Percentiles rank a stretch among this genome's conserved stretches.
Conservation (phyloP, 2,329 filamentous ascomycete species). For the Cercospora sp. region DNA sequence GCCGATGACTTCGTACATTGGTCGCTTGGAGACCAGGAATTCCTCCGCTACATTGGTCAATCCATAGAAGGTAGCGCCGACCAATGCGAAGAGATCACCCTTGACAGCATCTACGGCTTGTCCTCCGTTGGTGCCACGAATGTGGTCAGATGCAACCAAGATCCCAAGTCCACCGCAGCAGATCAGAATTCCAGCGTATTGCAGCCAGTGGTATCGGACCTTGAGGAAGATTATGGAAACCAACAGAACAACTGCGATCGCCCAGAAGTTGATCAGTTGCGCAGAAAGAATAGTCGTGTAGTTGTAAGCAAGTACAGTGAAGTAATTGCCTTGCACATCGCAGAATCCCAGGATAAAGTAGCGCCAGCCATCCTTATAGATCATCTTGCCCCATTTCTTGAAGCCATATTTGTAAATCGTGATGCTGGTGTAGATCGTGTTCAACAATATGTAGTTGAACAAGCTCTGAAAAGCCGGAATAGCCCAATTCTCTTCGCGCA, state of each 20-base stretch:
- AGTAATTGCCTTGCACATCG: conserved; percentile 97
- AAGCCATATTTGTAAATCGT: conserved; percentile 79
- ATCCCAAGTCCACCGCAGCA: conserved; percentile 90
- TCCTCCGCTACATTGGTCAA: conserved; percentile 90
- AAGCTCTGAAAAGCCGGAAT: conserved; percentile 95
- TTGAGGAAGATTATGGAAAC: conserved; percentile 79
- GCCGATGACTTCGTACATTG: conserved; percentile 88
- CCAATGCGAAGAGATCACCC: conserved; percentile 86
- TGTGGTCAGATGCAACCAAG: conserved; percentile 81
- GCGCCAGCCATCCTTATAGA: conserved; percentile 79
- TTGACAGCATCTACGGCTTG: conserved; percentile 71
- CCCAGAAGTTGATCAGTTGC: conserved; percentile 98
- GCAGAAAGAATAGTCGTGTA: conserved; percentile 90
- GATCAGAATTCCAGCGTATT: conserved; percentile 82
- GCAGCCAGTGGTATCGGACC: conserved; percentile 86
- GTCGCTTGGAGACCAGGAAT: conserved; percentile 83
- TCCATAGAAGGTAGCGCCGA: conserved; percentile 89
- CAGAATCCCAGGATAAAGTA: conserved; percentile 90
- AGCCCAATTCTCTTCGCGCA: conserved; percentile 66
- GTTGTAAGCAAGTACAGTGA: conserved; percentile 89
- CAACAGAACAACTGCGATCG: conserved; percentile 86
- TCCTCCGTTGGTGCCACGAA: conserved; percentile 73
- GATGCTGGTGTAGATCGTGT: conserved; percentile 75
- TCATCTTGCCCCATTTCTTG: conserved; percentile 64
- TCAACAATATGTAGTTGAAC: conserved; percentile 89